A percentile compares a stretch with the other conserved stretches of the same genome.
Evolutionary conservation across 2,329 filamentous ascomycete genomes (phyloP).

Genomic region (Colletotrichum melonis): DNA sequence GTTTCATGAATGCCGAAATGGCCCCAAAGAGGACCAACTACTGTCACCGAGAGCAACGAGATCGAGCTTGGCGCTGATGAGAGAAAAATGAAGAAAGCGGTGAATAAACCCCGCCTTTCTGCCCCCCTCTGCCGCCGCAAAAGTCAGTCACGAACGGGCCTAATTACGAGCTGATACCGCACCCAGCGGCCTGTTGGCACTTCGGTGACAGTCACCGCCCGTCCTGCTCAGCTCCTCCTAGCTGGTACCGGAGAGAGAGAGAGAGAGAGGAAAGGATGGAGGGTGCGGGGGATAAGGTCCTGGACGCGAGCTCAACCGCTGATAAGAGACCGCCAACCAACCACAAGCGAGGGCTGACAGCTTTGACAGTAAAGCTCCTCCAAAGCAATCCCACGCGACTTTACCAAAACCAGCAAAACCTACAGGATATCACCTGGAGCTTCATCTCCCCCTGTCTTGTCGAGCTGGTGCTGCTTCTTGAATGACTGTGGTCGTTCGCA

Average conservation of each 20-base stretch:
- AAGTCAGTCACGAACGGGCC: neutral
- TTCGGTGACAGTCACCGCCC: constrained; percentile 1
- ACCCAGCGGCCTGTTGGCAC: neutral
- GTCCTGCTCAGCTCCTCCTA: constrained; percentile 1
- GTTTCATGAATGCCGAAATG: constrained; percentile 18
- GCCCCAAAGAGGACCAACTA: neutral
- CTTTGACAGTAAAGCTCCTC: constrained; percentile 32
- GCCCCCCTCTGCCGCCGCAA: constrained; percentile 13
- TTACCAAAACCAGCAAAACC: constrained; percentile 2
- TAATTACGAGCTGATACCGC: neutral
- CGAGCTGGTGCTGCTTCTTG: neutral
- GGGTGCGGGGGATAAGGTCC: constrained; percentile 34
- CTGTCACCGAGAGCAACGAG: neutral
- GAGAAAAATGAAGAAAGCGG: constrained; percentile 9
- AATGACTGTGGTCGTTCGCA: neutral
- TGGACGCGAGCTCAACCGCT: constrained; percentile 24
- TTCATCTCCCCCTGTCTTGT: neutral
- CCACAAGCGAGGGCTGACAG: constrained; percentile 3
- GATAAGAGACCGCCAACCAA: constrained; percentile 29
- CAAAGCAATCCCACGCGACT: constrained; percentile 11
- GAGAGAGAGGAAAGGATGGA: neutral
- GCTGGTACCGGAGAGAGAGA: neutral
- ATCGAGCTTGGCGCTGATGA: neutral
- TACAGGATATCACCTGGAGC: neutral
- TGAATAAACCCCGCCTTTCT: neutral